These are phyloP conservation scores for Musa schizocarpa DNA, from an alignment of 176 grass and related monocot genomes.

Conservation along the genomic window DNA sequence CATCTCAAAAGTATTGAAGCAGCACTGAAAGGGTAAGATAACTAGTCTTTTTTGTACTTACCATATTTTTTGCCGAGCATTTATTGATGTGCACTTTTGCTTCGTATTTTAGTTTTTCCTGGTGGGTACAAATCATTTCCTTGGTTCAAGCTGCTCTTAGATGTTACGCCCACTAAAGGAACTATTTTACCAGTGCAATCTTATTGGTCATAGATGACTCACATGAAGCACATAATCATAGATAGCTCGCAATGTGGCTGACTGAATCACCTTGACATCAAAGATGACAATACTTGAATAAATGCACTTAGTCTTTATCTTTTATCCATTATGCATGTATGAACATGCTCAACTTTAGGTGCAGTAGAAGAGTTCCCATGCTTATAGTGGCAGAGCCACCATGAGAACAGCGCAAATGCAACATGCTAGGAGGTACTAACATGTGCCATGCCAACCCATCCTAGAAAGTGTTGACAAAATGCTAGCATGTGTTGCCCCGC, in stretches of 20 bases:
- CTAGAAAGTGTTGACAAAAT: no score
- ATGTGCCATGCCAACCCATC: no score
- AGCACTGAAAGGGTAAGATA: slow-evolving; percentile 67
- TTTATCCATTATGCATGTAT: not conserved
- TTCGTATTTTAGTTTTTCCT: not conserved
- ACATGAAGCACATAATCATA: not conserved
- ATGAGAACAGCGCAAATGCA: no score
- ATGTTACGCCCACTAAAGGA: not conserved
- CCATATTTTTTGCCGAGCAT: not conserved
- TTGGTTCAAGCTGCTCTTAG: not conserved
- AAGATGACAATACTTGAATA: not conserved
- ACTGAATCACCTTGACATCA: not conserved
- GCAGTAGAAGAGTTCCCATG: not conserved
- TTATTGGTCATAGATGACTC: not conserved
- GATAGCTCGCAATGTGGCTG: no score
- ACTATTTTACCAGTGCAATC: not conserved
- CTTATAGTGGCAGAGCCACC: not conserved
- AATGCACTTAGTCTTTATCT: not conserved
- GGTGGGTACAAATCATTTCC: not conserved
- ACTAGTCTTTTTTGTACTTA: not conserved
- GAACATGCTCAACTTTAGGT: not conserved
- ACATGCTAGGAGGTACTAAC: no score
- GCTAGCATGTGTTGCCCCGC: no score
- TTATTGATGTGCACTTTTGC: slow-evolving; percentile 2
- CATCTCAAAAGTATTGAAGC: slow-evolving; percentile 89